Conservation (phyloP, 2,329 filamentous ascomycete genomes). For the Botrytis aclada region DNA sequence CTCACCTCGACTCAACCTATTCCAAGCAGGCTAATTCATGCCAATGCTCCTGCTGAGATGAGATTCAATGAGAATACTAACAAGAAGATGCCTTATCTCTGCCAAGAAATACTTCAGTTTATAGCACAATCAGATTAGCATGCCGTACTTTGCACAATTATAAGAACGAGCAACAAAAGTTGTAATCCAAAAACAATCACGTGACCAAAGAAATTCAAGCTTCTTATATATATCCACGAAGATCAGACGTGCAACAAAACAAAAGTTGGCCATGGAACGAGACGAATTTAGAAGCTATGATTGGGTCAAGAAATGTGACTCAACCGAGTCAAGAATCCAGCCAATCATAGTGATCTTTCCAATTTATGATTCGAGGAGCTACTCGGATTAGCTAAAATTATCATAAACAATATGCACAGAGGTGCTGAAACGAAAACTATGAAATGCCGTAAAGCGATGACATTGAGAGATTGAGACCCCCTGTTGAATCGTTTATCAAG, state of each 20-base stretch:
- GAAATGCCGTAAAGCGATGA: background rate
- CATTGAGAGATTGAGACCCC: too few relatives aligned
- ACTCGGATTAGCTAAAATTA: too few relatives aligned
- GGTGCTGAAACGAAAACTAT: too few relatives aligned
- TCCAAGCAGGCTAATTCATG: background rate
- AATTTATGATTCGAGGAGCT: background rate
- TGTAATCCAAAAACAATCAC: too few relatives aligned
- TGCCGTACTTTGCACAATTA: accelerated
- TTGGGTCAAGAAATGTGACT: background rate
- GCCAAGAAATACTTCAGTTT: background rate
- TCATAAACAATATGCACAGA: background rate
- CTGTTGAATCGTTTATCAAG: background rate
- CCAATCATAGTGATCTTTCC: background rate
- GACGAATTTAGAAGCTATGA: background rate
- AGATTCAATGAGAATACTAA: background rate
- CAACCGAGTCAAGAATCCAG: too few relatives aligned
- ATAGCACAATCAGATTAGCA: background rate
- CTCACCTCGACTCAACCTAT: background rate
- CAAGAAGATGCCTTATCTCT: background rate
- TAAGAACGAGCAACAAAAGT: background rate
- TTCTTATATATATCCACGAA: background rate
- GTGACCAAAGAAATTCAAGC: background rate
- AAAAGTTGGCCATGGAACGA: background rate
- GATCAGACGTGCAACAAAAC: background rate
- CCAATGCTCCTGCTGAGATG: background rate